phyloP scores from a whole-genome alignment of 805 yeast genomes.

The Yamadazyma nakazawae region DNA sequence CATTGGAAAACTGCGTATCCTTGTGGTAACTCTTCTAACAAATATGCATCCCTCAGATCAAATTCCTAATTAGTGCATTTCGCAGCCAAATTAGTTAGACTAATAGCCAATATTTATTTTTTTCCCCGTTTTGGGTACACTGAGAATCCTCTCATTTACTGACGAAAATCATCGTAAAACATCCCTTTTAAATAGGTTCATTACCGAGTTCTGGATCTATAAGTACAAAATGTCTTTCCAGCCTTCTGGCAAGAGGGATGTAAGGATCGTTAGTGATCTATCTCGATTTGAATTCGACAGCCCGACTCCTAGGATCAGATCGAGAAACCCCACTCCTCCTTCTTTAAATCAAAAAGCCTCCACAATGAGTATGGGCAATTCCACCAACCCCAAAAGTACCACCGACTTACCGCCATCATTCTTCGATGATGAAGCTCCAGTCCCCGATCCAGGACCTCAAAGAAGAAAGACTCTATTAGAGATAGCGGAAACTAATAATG shows the following conservation, averaged over 20 bases:
- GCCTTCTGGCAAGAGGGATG: constrained; percentile 20
- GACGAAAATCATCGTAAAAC: background rate
- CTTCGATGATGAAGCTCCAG: constrained; percentile 4
- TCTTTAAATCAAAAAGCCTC: constrained; percentile 14
- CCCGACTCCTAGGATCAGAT: constrained; percentile 23
- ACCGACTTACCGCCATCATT: constrained; percentile 1
- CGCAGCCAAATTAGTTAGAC: background rate
- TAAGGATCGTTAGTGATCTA: constrained; percentile 28
- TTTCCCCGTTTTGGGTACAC: constrained; percentile 4
- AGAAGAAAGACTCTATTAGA: constrained; percentile 12
- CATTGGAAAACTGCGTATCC: too few relatives aligned
- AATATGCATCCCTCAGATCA: background rate
- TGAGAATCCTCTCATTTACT: background rate
- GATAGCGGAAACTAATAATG: constrained; percentile 13
- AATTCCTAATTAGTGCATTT: background rate
- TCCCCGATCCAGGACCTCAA: constrained; percentile 13
- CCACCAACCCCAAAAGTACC: background rate
- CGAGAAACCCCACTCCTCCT: constrained; percentile 32
- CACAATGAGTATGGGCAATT: constrained; percentile 1
- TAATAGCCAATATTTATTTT: constrained; percentile 5
- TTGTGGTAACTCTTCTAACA: too few relatives aligned
- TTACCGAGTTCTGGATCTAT: background rate
- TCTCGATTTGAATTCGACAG: constrained; percentile 31
- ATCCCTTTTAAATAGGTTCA: background rate
- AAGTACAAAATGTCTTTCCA: constrained; percentile 14